Conservation (phyloP, 805 yeast genomes). For the Metschnikowia peoriensis region DNA sequence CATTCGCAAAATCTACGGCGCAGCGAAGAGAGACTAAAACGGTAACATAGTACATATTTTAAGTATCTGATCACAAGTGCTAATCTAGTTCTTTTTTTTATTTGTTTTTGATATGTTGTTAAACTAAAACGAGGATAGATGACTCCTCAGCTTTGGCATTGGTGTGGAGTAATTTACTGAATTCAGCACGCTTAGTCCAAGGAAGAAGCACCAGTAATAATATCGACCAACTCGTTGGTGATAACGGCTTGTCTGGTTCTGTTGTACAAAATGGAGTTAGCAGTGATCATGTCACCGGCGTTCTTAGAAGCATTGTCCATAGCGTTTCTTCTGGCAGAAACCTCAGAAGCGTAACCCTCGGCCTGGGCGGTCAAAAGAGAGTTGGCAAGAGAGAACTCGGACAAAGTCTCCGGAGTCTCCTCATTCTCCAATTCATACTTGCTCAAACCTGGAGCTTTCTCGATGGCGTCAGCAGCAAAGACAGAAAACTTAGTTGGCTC, state of each 20-base stretch:
- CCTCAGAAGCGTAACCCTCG: slow-evolving; percentile 97
- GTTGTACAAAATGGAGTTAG: slow-evolving; percentile 96
- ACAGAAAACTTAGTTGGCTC: slow-evolving; percentile 75
- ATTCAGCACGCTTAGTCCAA: slow-evolving; percentile 58
- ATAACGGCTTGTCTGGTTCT: slow-evolving; percentile 47
- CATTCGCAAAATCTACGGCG: slow-evolving; percentile 58
- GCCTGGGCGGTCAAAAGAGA: slow-evolving; percentile 88
- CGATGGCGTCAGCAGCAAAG: slow-evolving; percentile 68
- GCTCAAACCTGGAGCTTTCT: slow-evolving; percentile 79
- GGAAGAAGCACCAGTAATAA: slow-evolving; percentile 99
- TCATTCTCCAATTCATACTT: slow-evolving; percentile 74
- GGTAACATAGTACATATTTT: background rate
- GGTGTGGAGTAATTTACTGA: slow-evolving; percentile 3
- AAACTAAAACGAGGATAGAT: background rate
- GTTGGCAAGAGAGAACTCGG: slow-evolving; percentile 90
- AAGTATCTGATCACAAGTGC: background rate
- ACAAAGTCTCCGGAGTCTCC: slow-evolving; percentile 64
- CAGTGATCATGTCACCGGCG: slow-evolving; percentile 98
- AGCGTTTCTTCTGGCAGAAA: slow-evolving; percentile 98
- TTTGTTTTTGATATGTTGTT: slow-evolving; percentile 4
- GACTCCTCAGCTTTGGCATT: background rate
- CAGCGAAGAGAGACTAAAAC: slow-evolving; percentile 52
- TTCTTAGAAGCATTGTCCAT: slow-evolving; percentile 99
- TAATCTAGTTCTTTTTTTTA: slow-evolving; percentile 1
- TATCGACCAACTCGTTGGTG: slow-evolving; percentile 94